A percentile compares a stretch with the other conserved stretches of the same genome.
These are phyloP conservation scores for Solanum rostratum DNA, from an alignment of 257 asterid species.

Conservation along the genomic window DNA sequence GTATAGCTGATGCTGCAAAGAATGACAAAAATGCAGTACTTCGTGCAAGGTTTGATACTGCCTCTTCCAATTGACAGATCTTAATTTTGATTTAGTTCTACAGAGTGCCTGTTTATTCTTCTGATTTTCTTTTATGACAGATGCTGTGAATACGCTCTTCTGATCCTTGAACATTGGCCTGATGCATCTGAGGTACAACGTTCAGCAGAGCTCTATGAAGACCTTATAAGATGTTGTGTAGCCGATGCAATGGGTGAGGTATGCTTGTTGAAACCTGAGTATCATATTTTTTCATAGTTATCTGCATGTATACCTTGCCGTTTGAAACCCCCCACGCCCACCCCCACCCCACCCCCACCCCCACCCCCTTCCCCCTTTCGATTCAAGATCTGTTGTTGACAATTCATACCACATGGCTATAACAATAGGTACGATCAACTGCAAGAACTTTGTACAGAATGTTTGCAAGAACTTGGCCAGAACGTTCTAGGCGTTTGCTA, in stretches of 20 bases:
- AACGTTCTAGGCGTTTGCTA: conserved; percentile 89
- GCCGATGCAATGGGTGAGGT: conserved; percentile 99
- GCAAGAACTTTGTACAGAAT: conserved; percentile 92
- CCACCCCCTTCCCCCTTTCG: not conserved
- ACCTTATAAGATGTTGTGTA: conserved; percentile 82
- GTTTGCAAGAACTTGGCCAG: conserved; percentile 99
- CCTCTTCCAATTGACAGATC: not conserved
- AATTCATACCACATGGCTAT: not conserved
- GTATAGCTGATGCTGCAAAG: conserved; percentile 84
- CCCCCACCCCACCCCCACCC: too few species aligned
- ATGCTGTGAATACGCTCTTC: conserved; percentile 95
- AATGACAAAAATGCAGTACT: conserved; percentile 90
- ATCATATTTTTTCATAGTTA: not conserved
- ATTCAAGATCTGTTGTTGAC: not conserved
- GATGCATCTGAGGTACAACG: conserved; percentile 98
- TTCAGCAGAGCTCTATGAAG: conserved; percentile 87
- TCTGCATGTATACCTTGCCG: not conserved
- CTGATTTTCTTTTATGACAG: conserved; percentile 17
- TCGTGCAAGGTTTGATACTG: conserved; percentile 72
- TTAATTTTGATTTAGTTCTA: not conserved
- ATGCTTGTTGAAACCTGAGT: not conserved
- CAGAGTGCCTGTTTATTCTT: not conserved
- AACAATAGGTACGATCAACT: conserved; percentile 77
- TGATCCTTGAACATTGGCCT: conserved; percentile 94
- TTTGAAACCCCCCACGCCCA: not conserved